A percentile compares a stretch with the other conserved stretches of the same genome.
Evolutionary conservation across 257 asterid genomes (phyloP).

Genomic region (Solanum gandarillasii): DNA sequence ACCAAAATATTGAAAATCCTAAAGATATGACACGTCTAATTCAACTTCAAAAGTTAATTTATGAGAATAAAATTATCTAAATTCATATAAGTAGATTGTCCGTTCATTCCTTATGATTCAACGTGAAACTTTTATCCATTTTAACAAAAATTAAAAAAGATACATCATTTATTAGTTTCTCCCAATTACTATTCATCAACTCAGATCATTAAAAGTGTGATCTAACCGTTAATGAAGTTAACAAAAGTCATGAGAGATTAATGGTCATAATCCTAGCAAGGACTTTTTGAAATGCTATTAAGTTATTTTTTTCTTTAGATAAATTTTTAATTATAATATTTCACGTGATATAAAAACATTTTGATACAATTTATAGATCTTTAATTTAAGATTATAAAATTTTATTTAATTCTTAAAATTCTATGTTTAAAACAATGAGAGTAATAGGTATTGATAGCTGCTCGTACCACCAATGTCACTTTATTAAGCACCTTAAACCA

Average conservation of each 20-base stretch:
- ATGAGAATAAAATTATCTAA: accelerated
- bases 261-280: background rate
- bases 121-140: too few relatives aligned
- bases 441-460: background rate
- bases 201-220: background rate
- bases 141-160: background rate
- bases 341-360: too few relatives aligned
- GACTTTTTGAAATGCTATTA: background rate
- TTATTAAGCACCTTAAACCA: background rate
- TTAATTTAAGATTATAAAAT: too few relatives aligned
- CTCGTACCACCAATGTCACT: background rate
- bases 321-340: too few relatives aligned
- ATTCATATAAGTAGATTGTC: too few relatives aligned
- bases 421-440: background rate
- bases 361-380: too few relatives aligned
- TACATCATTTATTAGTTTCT: background rate
- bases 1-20: background rate
- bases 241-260: background rate
- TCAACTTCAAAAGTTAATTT: too few relatives aligned
- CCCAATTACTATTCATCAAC: background rate
- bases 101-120: accelerated
- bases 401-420: too few relatives aligned
- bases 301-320: background rate
- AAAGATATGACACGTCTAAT: too few relatives aligned
- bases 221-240: background rate